A percentile compares a stretch with the other conserved stretches of the same genome.
These are phyloP conservation scores for Agaricales sp. DNA, from an alignment of 1,284 basidiomycete genomes.

Conservation along the genomic window DNA sequence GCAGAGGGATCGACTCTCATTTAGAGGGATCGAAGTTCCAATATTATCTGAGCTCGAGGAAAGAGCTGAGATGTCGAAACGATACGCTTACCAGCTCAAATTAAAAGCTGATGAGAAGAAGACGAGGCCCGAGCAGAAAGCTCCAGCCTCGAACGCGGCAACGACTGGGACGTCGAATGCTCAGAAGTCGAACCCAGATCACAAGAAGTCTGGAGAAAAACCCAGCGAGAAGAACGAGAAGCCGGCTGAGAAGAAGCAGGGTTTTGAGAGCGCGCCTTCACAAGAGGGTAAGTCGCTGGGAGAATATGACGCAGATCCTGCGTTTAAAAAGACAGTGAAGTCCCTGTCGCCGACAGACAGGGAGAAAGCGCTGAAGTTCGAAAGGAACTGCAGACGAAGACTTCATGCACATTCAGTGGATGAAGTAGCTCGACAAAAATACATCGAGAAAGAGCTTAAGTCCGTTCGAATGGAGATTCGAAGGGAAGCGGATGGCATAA, in stretches of 20 bases:
- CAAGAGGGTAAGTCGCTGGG: background rate
- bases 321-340: background rate
- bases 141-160: background rate
- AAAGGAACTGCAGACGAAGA: background rate
- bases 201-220: background rate
- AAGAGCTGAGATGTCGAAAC: background rate
- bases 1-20: conserved; percentile 6
- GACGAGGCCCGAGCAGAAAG: background rate
- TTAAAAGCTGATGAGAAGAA: background rate
- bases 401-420: background rate
- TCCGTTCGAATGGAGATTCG: background rate
- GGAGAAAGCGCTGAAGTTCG: background rate
- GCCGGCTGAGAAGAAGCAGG: background rate
- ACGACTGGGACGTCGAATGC: background rate
- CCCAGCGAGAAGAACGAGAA: background rate
- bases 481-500: background rate
- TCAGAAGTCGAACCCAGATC: background rate
- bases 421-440: background rate
- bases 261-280: background rate
- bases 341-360: background rate
- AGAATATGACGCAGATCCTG: background rate
- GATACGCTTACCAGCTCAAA: background rate
- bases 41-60: conserved; percentile 10
- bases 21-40: conserved; percentile 2
- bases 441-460: background rate